Base-by-base conservation (phyloP, 73 alveolate species). In the Tetrahymena borealis region DNA sequence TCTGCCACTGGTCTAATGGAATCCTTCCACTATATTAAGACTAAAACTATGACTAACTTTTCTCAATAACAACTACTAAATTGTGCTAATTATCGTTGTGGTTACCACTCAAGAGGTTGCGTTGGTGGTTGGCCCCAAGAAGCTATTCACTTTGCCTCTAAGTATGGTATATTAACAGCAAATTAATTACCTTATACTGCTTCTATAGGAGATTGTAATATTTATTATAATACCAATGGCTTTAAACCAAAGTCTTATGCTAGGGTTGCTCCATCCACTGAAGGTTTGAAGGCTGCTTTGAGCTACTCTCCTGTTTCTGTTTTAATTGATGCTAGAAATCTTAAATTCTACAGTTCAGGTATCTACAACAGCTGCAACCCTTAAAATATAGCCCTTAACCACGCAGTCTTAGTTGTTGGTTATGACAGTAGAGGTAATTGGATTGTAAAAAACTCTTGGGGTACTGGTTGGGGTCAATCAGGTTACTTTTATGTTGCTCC, bases 1-100 rank as follows among this genome's bases (percentile, higher is more conserved):
- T 78, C 96, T 31, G 95, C 96, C 18, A 94, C 93, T 11, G 98
- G 96, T 33, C 96, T 96, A 15, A 90, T 93, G 33, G 97, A 94
- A 95, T 35, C 95, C 6, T 31, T 20, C 79, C 78, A 37, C 78
- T 24, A 20, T 33, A 90, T 95, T 35, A 33, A 33, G 39, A 91
- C 28, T 9, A 31, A 38, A 38, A 9, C n/a, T 60, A 7, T 43
- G 5, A 33, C 13, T 33, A 79, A 28, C 24, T 77, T 95, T 35
- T 95, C 97, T 1, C 96, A 91, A 92, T 92, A 95, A 91, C 60
- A 94, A 36, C 90, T 95, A 12, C 91, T 95, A 78, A 96, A 95
- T 79, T 95, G 96, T 93, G 95, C 39, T 12, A 24, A 33, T 8
- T 40, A 94, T 7, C 28, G 28, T 78, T 36, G 28, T 24, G 91